Percentiles rank a stretch among this genome's conserved stretches.
Conservation (phyloP, 129 eudicot species). For the Centrapalus pauciflorus region DNA sequence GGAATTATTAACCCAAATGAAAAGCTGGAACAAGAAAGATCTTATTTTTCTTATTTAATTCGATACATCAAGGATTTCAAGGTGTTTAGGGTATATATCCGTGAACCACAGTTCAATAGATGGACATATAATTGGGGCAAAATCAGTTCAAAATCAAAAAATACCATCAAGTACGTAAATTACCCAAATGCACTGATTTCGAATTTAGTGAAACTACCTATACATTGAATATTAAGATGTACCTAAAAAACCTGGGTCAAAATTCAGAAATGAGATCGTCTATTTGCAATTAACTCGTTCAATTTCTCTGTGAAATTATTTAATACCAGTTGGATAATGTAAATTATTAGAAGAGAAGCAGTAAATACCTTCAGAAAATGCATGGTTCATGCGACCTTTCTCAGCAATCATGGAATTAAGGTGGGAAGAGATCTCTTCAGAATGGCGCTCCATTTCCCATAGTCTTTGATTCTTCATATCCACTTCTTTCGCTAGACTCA, state of each 20-base stretch:
- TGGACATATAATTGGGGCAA: neutral
- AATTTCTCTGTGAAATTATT: neutral
- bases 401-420: constrained; percentile 45
- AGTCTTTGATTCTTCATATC: constrained; percentile 45
- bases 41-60: too few relatives aligned
- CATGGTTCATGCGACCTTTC: constrained; percentile 47
- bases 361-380: constrained; percentile 42
- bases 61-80: too few relatives aligned
- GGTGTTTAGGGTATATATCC: constrained; percentile 8
- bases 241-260: neutral
- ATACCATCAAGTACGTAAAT: neutral
- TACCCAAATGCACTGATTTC: neutral
- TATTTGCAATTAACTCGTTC: neutral
- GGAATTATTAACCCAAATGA: neutral
- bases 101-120: neutral
- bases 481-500: constrained; percentile 43
- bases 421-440: constrained; percentile 34
- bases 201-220: neutral
- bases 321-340: neutral
- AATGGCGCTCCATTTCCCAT: constrained; percentile 40
- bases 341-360: neutral
- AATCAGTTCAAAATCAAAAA: neutral
- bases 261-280: neutral
- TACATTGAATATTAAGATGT: neutral
- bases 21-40: neutral